Base-by-base conservation (phyloP, 495 filamentous ascomycete genomes). In the Penicillium parvum region DNA sequence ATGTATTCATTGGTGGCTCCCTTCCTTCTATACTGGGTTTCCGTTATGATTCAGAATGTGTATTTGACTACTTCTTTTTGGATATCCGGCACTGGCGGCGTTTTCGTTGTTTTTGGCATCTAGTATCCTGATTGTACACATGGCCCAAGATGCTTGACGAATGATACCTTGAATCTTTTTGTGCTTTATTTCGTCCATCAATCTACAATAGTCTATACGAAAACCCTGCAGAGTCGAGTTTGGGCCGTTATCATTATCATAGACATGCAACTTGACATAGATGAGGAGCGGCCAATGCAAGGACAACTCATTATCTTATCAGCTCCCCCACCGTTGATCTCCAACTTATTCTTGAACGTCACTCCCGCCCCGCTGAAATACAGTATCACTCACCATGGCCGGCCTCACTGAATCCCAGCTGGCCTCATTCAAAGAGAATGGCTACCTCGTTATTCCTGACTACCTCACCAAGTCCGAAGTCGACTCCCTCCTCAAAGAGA, bases 361-460 rank as follows among this genome's bases (percentile, higher is more conserved):
- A 23, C 32, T 30, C 20, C 3, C 12, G n/a, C 18, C 32, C 3
- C 40, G 18, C 22, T n/a, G n/a, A n/a, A n/a, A n/a, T n/a, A n/a
- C n/a, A n/a, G n/a, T n/a, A n/a, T n/a, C n/a, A n/a, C n/a, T n/a
- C 34, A 49, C 18, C 15, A 67, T 64, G 69, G 41, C 43, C 34
- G 81, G 82, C 44, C 84, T 98, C 29, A 86, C 84, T 11, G 61
- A 78, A 14, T 65, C 74, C 18, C 90, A 98, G 60, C 68, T 95
- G 14, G 55, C 71, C 12, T 73, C 69, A 51, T 98, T 90, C 75
- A 50, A 84, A 37, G 65, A 77, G 25, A 85, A 96, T 65, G 92
- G 92, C 64, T 98, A 94, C 68, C 81, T 96, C 37, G 74, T 98
- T 53, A 77, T 98, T 58, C 90, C 87, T 2, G 57, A 83, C 57